Evolutionary conservation across 2,329 filamentous ascomycete genomes (phyloP).

Genomic region (Colletotrichum noveboracense): DNA sequence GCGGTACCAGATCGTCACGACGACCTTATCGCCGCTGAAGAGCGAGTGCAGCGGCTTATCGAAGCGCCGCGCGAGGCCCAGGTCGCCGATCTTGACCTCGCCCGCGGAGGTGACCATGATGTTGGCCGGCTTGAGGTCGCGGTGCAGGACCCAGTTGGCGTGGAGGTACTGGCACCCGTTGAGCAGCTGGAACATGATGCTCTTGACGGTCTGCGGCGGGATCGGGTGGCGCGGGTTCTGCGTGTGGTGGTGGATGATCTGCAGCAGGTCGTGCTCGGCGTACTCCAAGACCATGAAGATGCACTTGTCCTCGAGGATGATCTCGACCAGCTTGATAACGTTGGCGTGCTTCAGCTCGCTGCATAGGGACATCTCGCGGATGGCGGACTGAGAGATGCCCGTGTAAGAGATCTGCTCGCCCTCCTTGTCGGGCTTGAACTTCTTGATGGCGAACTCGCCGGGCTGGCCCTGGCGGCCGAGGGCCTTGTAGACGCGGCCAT

Average conservation of each 20-base stretch:
- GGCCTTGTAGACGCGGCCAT: slow-evolving; percentile 97
- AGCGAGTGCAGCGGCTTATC: slow-evolving; percentile 92
- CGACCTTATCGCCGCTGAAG: slow-evolving; percentile 95
- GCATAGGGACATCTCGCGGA: slow-evolving; percentile 96
- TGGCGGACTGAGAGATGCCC: slow-evolving; percentile 95
- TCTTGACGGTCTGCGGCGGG: slow-evolving; percentile 86
- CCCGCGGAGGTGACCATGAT: slow-evolving; percentile 96
- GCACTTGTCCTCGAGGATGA: slow-evolving; percentile 97
- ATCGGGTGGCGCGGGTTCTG: slow-evolving; percentile 88
- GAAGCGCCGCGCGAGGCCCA: slow-evolving; percentile 90
- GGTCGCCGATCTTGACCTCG: slow-evolving; percentile 92
- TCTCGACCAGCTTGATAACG: slow-evolving; percentile 89
- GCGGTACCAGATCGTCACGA: slow-evolving; percentile 99
- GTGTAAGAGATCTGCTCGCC: slow-evolving; percentile 95
- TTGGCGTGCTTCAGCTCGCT: slow-evolving; percentile 89
- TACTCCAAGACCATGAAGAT: slow-evolving; percentile 99
- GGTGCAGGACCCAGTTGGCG: slow-evolving; percentile 95
- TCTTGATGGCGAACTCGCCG: slow-evolving; percentile 97
- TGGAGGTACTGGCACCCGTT: slow-evolving; percentile 96
- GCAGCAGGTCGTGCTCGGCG: slow-evolving; percentile 93
- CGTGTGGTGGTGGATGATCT: slow-evolving; percentile 98
- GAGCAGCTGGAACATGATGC: slow-evolving; percentile 93
- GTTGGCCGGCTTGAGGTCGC: slow-evolving; percentile 96
- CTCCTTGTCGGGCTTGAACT: slow-evolving; percentile 99
- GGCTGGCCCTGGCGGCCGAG: slow-evolving; percentile 73